Conservation (phyloP, 1,284 basidiomycete species). For the Melampsora larici-populina region DNA sequence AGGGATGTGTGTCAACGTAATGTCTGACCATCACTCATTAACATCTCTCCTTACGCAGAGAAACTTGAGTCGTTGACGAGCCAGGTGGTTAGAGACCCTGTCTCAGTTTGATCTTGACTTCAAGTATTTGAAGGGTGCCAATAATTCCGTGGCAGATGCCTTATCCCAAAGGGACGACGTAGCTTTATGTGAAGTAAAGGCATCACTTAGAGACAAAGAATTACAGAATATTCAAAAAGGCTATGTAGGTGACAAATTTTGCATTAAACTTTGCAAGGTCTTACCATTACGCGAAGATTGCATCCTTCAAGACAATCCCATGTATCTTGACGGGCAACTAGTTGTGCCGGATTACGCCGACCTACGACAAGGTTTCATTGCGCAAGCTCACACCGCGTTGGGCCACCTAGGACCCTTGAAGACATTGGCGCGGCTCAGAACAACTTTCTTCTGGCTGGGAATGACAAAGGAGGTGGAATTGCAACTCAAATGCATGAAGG, state of each 20-base stretch:
- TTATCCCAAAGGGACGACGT: constrained; percentile 49
- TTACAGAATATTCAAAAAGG: too few relatives aligned
- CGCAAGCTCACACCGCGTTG: neutral
- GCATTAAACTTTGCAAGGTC: neutral
- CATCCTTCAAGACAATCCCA: constrained; percentile 46
- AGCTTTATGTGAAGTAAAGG: too few relatives aligned
- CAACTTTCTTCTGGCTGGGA: constrained; percentile 45
- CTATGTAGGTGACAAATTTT: too few relatives aligned
- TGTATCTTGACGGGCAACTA: constrained; percentile 51
- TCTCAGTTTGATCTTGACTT: constrained; percentile 51
- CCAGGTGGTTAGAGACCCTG: constrained; percentile 55
- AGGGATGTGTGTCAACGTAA: neutral
- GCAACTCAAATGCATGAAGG: neutral
- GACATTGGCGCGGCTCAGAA: neutral
- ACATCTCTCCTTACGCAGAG: constrained; percentile 55
- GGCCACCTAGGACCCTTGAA: neutral
- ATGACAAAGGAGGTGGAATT: too few relatives aligned
- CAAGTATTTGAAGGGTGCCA: constrained; percentile 53
- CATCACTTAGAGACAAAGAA: too few relatives aligned
- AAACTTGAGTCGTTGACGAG: constrained; percentile 54
- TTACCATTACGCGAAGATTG: constrained; percentile 9
- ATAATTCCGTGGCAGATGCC: constrained; percentile 55
- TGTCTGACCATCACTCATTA: constrained; percentile 51
- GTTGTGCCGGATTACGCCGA: constrained; percentile 51
- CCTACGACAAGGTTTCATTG: neutral